Evolutionary conservation across 2,329 filamentous ascomycete genomes (phyloP), one percentile per base, ranked within the genome.

Genomic region (Talaromyces verruculosus): DNA sequence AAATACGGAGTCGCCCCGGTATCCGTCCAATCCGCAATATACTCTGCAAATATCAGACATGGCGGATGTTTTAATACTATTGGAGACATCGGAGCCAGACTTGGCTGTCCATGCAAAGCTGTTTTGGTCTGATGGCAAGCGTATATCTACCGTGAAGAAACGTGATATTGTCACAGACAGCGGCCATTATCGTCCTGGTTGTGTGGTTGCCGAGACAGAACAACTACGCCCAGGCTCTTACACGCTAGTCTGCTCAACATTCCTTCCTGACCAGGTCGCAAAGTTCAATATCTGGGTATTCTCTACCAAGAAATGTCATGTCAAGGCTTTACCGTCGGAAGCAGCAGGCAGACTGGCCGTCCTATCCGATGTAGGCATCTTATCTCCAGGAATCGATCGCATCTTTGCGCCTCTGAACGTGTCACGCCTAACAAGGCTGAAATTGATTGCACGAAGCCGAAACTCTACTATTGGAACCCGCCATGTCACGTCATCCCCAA

Each of bases 201-300:
- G 90, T 74, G 91, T 91, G 3, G 82, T 93, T 37, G 88, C 90
- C 2, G 86, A 91, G 68, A 80, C 86, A 6, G 70, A 76, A 72
- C 73, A 81, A 22, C 80, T 97, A 19, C 87, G 88, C 45, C 80
- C 87, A 0, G 94, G 94, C 0, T 84, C 84, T 0, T 99, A 98
- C 77, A 97, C 92, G 0, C 84, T 97, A 65, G 90, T 97, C 6
- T 94, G 91, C 75, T 97, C 92, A 2, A 96, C 94, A 0, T 98
- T 96, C 75, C 92, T 96, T 68, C 85, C 89, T 0, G 90, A 89
- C 8, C 91, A 96, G 73, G 82, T 87, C 0, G 91, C 90, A 3
- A 83, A 84, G 59, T 98, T 96, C 73, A 87, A 84, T 0, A 82
- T 99, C 8, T 87, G 88, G 65, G 84, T 97, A n/a, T 88, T 89